These are phyloP conservation scores for Umbilicus rupestris DNA, from an alignment of 164 flowering plant genomes.

Conservation along the genomic window DNA sequence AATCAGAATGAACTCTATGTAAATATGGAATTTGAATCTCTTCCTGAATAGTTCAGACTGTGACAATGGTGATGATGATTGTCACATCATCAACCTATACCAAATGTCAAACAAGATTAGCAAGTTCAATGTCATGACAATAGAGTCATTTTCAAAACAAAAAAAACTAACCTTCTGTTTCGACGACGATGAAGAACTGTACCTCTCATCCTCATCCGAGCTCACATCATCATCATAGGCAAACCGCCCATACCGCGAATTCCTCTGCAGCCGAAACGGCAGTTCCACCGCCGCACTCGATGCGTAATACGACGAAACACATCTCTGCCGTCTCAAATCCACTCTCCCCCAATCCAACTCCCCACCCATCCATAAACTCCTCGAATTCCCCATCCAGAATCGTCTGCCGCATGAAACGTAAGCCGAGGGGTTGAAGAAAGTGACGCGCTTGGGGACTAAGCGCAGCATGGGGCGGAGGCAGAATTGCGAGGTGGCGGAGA, in stretches of 20 bases:
- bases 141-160: neutral
- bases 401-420: neutral
- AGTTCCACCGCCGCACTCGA: neutral
- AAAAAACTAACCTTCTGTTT: constrained; percentile 28
- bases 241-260: constrained; percentile 31
- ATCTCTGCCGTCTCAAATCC: constrained; percentile 12
- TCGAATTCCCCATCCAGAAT: neutral
- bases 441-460: constrained; percentile 8
- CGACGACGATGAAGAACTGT: constrained; percentile 19
- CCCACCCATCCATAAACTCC: neutral
- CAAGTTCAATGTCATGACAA: neutral
- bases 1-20: too few species aligned
- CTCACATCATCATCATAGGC: constrained; percentile 36
- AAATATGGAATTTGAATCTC: too few species aligned
- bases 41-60: too few species aligned
- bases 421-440: neutral
- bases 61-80: neutral
- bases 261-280: constrained; percentile 29
- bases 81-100: neutral
- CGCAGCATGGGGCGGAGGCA: constrained; percentile 1
- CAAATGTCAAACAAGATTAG: neutral
- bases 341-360: constrained; percentile 13
- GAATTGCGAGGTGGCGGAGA: constrained; percentile 1
- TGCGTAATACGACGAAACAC: neutral
- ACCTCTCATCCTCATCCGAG: constrained; percentile 35